These are phyloP conservation scores for Stemphylium beticola DNA, from an alignment of 2,329 filamentous ascomycete species.

Conservation along the genomic window DNA sequence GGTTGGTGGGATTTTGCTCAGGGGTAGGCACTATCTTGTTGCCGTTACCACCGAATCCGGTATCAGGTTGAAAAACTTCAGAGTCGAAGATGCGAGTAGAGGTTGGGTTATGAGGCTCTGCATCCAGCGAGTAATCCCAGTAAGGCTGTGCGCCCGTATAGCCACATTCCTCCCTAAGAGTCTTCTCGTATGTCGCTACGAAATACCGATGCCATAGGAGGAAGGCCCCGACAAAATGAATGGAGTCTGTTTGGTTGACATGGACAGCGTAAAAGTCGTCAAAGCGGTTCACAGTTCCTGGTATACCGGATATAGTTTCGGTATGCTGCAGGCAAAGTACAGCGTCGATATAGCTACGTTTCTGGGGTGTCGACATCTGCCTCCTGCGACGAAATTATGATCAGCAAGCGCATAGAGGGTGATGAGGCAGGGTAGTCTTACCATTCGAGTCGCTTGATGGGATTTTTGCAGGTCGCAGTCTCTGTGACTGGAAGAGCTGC, in stretches of 20 bases:
- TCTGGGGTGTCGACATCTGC: constrained; percentile 22
- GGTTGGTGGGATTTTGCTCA: constrained; percentile 30
- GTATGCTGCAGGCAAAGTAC: constrained; percentile 30
- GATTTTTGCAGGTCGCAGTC: too few relatives aligned
- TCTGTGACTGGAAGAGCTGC: too few relatives aligned
- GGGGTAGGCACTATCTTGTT: constrained; percentile 31
- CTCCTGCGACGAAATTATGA: too few relatives aligned
- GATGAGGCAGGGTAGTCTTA: too few relatives aligned
- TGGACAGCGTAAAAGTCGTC: constrained; percentile 35
- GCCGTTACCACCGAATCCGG: constrained; percentile 48
- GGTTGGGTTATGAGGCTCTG: constrained; percentile 18
- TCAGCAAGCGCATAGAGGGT: too few relatives aligned
- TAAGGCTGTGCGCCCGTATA: constrained; percentile 45
- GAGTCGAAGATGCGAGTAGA: constrained; percentile 23
- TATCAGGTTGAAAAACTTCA: constrained; percentile 24
- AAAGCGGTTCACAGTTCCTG: constrained; percentile 26
- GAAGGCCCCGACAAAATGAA: constrained; percentile 37
- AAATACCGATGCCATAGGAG: constrained; percentile 34
- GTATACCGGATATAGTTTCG: constrained; percentile 26
- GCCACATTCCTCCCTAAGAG: constrained; percentile 31
- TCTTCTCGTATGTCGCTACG: constrained; percentile 28
- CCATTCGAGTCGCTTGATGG: too few relatives aligned
- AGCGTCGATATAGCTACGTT: constrained; percentile 31
- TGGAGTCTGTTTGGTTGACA: constrained; percentile 23
- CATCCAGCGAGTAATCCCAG: constrained; percentile 39